Evolutionary conservation across 2,329 filamentous ascomycete genomes (phyloP).

Genomic region (Botrytis pseudocinerea): DNA sequence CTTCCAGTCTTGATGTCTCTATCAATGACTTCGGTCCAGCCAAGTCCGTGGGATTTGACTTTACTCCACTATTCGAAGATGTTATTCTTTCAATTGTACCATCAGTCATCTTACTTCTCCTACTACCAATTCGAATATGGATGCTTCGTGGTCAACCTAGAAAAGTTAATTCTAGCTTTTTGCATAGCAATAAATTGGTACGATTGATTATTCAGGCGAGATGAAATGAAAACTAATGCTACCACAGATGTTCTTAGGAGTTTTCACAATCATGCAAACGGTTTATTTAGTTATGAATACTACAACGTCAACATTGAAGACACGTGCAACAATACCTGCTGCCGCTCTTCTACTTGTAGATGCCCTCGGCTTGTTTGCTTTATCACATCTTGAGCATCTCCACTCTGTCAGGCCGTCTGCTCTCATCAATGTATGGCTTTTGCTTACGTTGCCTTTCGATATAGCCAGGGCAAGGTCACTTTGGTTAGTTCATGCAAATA

Average conservation of each 20-base stretch:
- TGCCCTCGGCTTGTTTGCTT: constrained; percentile 29
- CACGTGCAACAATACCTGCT: constrained; percentile 29
- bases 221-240: neutral
- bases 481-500: constrained; percentile 35
- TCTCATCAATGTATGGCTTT: constrained; percentile 34
- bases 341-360: constrained; percentile 29
- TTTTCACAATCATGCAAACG: constrained; percentile 31
- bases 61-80: constrained; percentile 35
- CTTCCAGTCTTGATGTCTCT: neutral
- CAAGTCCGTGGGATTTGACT: constrained; percentile 33
- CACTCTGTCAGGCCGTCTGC: constrained; percentile 34
- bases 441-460: constrained; percentile 37
- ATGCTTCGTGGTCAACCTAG: constrained; percentile 27
- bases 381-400: constrained; percentile 35
- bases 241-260: constrained; percentile 38
- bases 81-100: constrained; percentile 32
- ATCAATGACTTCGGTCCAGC: constrained; percentile 30
- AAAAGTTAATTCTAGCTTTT: constrained; percentile 32
- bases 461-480: constrained; percentile 32
- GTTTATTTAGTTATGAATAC: constrained; percentile 27
- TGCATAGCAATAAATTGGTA: constrained; percentile 34
- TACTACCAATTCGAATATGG: constrained; percentile 30
- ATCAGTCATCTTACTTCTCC: constrained; percentile 29
- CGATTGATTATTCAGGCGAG: constrained; percentile 9
- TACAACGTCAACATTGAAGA: constrained; percentile 23